Conservation (phyloP, 768 basidiomycete species). For the Cytidiella melzeri region DNA sequence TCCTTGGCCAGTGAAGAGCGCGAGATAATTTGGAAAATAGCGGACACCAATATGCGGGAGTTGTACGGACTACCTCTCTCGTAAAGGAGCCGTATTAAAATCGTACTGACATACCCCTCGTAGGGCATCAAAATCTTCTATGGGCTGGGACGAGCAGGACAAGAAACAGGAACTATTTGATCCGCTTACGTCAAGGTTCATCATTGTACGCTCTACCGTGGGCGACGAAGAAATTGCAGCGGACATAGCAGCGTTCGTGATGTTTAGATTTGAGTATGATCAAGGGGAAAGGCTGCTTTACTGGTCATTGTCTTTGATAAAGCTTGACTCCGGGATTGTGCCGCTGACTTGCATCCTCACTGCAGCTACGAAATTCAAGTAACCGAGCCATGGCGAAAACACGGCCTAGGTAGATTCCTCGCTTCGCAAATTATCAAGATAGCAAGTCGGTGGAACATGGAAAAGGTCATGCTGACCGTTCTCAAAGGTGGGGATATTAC, state of each 20-base stretch:
- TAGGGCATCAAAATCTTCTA: slow-evolving; percentile 35
- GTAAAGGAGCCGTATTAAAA: neutral
- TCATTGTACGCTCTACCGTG: slow-evolving; percentile 32
- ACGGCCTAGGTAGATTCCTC: slow-evolving; percentile 55
- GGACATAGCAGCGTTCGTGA: slow-evolving; percentile 36
- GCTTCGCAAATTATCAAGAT: slow-evolving; percentile 45
- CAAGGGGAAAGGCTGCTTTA: slow-evolving; percentile 55
- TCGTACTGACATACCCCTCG: neutral
- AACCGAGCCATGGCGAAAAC: slow-evolving; percentile 32
- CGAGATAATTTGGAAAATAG: slow-evolving; percentile 42
- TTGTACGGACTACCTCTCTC: slow-evolving; percentile 22
- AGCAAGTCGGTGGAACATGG: slow-evolving; percentile 48
- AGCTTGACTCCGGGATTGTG: too few relatives aligned
- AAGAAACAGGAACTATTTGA: slow-evolving; percentile 62
- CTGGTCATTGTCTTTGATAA: slow-evolving; percentile 43
- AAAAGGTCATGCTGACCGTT: slow-evolving; percentile 70
- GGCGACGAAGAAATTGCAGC: slow-evolving; percentile 19
- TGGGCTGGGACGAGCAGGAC: slow-evolving; percentile 56
- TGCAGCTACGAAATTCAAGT: slow-evolving; percentile 78
- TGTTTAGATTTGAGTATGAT: slow-evolving; percentile 76
- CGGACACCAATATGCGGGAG: slow-evolving; percentile 54
- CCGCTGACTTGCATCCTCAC: neutral
- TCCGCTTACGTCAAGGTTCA: slow-evolving; percentile 45
- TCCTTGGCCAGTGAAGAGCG: slow-evolving; percentile 33
- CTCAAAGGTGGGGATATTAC: slow-evolving; percentile 49